Evolutionary conservation across 2,329 filamentous ascomycete species (phyloP), one percentile per base, ranked within the genome.

Genomic region (Diaporthe sp.): DNA sequence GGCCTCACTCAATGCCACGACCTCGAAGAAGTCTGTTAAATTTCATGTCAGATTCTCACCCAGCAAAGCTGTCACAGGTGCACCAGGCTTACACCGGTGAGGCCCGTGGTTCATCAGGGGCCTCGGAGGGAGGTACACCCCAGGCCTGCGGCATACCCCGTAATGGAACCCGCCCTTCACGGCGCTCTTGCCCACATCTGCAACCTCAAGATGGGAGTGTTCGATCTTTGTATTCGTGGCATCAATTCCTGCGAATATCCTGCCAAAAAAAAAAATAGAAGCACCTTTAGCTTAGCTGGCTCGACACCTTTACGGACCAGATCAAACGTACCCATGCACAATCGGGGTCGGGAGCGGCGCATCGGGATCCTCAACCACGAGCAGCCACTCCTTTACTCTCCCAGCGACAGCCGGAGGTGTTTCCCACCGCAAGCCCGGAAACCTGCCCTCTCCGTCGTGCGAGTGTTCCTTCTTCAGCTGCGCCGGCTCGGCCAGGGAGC

Each of bases 61-160:
- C n/a, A 27, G 13, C 2, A 17, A 8, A 30, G 13, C 8, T 8
- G 8, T 5, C 17, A 15, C 30, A 47, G 13, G 25, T 15, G 35
- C 30, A 13, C 3, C 3, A 8, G 1, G 78, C 83, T 81, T 78
- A 85, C 84, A 90, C 72, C 88, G 81, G 79, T 90, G 87, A 30
- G 83, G 82, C 0, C 88, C 88, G 76, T 89, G 85, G 35, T 88
- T 88, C 70, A 87, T 77, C 44, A 88, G 79, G 25, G 88, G 87
- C 17, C 83, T 79, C 1, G 88, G 87, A 0, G 85, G 81, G 5
- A 85, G 81, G 75, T 89, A 90, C 0, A 88, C 78, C 5, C 42
- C 80, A 0, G 83, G 82, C 3, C 82, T 79, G 6, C 82, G 78
- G 32, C 84, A 88, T 74, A 82, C 79, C 3, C 86, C 87, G 61